Percentiles rank a stretch among this genome's conserved stretches.
phyloP scores from a whole-genome alignment of 2,329 filamentous ascomycete species.

The Fusarium armeniacum region DNA sequence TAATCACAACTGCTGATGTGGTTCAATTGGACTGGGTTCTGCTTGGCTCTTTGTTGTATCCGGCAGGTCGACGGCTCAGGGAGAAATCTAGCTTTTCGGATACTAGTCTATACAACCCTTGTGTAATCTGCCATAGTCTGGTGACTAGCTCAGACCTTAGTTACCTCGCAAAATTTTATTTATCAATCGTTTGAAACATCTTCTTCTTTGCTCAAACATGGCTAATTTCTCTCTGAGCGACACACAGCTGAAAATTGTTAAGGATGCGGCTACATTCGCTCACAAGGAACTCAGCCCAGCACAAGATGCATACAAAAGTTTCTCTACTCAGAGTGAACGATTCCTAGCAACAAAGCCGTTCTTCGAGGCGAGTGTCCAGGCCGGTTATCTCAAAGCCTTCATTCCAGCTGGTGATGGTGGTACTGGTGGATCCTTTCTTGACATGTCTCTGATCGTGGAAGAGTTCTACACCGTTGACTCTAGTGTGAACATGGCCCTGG shows the following conservation, averaged over 20 bases:
- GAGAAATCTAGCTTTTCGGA: background rate
- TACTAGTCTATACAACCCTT: background rate
- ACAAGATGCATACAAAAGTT: background rate
- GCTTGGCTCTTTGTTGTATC: background rate
- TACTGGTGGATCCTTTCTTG: background rate
- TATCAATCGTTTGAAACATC: fast-evolving
- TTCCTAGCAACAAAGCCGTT: constrained; percentile 1
- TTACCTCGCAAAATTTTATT: background rate
- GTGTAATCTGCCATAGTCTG: background rate
- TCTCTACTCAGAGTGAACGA: background rate
- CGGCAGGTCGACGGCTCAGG: background rate
- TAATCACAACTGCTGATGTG: background rate
- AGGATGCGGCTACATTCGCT: background rate
- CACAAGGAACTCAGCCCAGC: background rate
- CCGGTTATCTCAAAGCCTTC: constrained; percentile 5
- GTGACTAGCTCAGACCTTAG: too few species aligned
- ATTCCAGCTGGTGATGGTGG: constrained; percentile 2
- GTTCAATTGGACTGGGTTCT: fast-evolving
- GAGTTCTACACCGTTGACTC: constrained; percentile 9
- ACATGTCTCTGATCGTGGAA: constrained; percentile 1
- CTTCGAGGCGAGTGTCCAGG: background rate
- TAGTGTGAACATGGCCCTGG: background rate
- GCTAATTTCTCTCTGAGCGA: background rate
- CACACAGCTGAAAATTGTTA: background rate
- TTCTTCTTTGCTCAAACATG: background rate